Base-by-base conservation (phyloP, 2,329 filamentous ascomycete species). In the Phialemonium atrogriseum region DNA sequence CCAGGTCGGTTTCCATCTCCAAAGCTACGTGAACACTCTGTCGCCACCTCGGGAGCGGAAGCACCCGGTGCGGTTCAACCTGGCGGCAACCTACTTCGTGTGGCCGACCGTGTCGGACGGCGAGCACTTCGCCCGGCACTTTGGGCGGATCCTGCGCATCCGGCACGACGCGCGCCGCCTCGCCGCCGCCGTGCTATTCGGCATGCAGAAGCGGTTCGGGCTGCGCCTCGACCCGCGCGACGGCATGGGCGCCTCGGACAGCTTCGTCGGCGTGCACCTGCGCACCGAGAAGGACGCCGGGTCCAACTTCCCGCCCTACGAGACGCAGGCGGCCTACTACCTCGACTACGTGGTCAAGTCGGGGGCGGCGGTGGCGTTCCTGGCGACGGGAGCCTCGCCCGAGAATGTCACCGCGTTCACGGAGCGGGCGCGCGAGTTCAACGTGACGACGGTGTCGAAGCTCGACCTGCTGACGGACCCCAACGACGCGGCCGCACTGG, bases 371-470 rank as follows among this genome's bases (percentile, higher is more conserved):
- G 31, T 63, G 10, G 53, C 62, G 2, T 70, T 63, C 43, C 54
- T 66, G 10, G 62, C 62, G 9, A 61, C 60, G 1, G 62, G 62
- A 9, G 58, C 60, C 12, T 44, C 46, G 3, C 31, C 44, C 8
- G 52, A 44, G 10, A 41, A 66, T 29, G 47, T 62, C 7, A 43
- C 48, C 2, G 39, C 40, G 7, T 61, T 71, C 35, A 39, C 41
- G 3, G 32, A 41, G 5, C 55, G 58, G 34, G 62, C 60, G 4
- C 39, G 33, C n/a, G 49, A 52, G 9, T 47, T 55, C 27, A 46
- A 51, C 18, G 43, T 66, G 9, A 57, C 50, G 14, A 58, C 66
- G 5, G 52, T 63, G 5, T 52, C 52, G 11, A 68, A 68, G 44
- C 36, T 51, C 11, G 56, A 66, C 18, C 42, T 71, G 3, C 50